Evolutionary conservation across 257 asterid genomes (phyloP), one percentile per base, ranked within the genome.

Genomic region (Perilla frutescens): DNA sequence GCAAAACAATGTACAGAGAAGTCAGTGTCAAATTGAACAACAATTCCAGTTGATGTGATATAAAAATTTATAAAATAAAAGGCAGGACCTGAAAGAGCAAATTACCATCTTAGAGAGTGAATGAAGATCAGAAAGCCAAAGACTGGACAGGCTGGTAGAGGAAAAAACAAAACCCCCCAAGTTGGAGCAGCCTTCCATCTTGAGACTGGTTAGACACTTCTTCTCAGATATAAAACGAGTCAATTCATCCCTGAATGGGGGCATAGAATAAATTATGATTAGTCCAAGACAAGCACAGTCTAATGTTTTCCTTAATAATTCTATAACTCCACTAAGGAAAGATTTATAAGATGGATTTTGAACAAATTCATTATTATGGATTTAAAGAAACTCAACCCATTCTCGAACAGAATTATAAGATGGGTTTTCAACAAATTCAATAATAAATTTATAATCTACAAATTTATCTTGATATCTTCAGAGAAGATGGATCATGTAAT

Each of bases 101-200:
- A 66, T 47, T 91, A 91, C 98, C 93, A 80, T 88, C 81, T 88
- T 93, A 32, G 97, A 84, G 75, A 88, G 88, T 53, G 91, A 88
- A 72, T 86, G 91, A 64, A 96, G 98, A 80, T 87, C 94, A 0
- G 96, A 95, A 65, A 95, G 97, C 93, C 96, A 89, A 50, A 92
- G 86, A 14, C 84, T 89, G 50, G 86, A 85, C 44, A 96, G 83
- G 59, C 91, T 89, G 66, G 86, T 73, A 9, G 99, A 96, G 76
- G 87, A 86, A 77, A 92, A 82, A 59, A 74, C 57, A 70, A 96
- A 76, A 36, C 89, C 83, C 55, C 99, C 98, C 11, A 95, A 88
- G 80, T 84, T 86, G 58, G 79, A 83, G 78, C 98, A 92, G n/a
- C 99, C 98, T 83, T 96, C 98, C 96, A 96, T 81, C 83, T 90